phyloP scores from a whole-genome alignment of 1,284 basidiomycete species.

The Chondrostereum purpureum region DNA sequence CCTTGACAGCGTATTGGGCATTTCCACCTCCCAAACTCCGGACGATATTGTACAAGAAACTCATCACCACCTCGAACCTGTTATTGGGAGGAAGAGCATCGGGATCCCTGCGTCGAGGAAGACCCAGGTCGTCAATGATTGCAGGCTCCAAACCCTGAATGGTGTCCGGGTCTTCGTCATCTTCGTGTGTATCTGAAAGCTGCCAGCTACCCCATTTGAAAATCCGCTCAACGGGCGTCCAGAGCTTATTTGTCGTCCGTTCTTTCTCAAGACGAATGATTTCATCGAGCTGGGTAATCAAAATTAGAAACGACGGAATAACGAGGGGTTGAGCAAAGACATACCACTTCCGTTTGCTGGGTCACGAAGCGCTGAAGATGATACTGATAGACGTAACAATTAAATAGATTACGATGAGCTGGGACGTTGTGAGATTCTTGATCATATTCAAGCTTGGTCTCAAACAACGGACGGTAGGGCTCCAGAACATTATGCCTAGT shows the following conservation, averaged over 20 bases:
- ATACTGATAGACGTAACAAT: conserved; percentile 72
- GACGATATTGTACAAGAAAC: conserved; percentile 34
- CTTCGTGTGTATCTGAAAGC: conserved; percentile 32
- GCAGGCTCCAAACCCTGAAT: conserved; percentile 52
- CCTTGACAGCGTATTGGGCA: conserved; percentile 73
- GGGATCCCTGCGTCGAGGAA: conserved; percentile 57
- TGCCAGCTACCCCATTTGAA: conserved; percentile 43
- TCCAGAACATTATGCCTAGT: conserved; percentile 58
- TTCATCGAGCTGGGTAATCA: conserved; percentile 37
- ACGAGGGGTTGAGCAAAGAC: conserved; percentile 14
- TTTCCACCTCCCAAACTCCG: conserved; percentile 48
- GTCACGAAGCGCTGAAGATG: conserved; percentile 52
- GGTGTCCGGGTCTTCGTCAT: conserved; percentile 57
- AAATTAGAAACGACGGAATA: neutral
- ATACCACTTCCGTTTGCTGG: conserved; percentile 40
- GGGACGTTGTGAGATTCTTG: conserved; percentile 30
- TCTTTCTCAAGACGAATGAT: conserved; percentile 54
- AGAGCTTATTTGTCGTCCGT: conserved; percentile 46
- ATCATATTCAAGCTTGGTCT: conserved; percentile 31
- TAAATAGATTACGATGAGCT: conserved; percentile 59
- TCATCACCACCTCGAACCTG: conserved; percentile 43
- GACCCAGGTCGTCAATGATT: conserved; percentile 41
- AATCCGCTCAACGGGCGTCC: conserved; percentile 56
- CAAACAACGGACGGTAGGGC: conserved; percentile 62
- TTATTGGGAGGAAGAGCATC: conserved; percentile 70